A percentile compares a stretch with the other conserved stretches of the same genome.
These are phyloP conservation scores for Calonectria honghensis DNA, from an alignment of 2,329 filamentous ascomycete species.

Conservation along the genomic window DNA sequence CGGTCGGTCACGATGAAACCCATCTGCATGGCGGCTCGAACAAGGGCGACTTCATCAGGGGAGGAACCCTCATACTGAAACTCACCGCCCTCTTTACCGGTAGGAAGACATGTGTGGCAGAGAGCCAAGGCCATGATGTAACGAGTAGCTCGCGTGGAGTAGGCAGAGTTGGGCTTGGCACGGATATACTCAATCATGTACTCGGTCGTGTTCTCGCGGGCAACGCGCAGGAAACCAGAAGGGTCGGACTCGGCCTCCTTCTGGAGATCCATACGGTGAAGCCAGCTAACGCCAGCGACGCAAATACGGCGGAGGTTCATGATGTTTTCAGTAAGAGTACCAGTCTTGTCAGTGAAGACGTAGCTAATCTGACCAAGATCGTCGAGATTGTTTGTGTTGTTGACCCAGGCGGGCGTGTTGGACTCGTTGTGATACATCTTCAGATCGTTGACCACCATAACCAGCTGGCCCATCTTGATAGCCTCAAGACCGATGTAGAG, in stretches of 20 bases:
- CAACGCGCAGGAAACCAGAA: constrained; percentile 42
- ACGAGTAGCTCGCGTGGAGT: constrained; percentile 86
- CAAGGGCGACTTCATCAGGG: constrained; percentile 91
- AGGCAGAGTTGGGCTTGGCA: constrained; percentile 82
- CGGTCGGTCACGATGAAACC: constrained; percentile 86
- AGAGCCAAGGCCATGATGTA: constrained; percentile 90
- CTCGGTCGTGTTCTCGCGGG: constrained; percentile 71
- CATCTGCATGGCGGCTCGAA: constrained; percentile 88
- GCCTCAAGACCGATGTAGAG: constrained; percentile 94
- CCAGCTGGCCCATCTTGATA: constrained; percentile 86
- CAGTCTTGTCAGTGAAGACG: constrained; percentile 95
- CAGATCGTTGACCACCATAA: constrained; percentile 86
- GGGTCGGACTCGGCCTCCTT: constrained; percentile 50
- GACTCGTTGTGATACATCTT: constrained; percentile 93
- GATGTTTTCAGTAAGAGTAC: constrained; percentile 93
- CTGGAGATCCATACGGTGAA: constrained; percentile 84
- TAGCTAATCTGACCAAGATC: constrained; percentile 94
- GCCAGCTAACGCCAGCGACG: constrained; percentile 90
- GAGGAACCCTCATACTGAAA: constrained; percentile 92
- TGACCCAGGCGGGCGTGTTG: constrained; percentile 90
- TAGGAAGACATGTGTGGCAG: constrained; percentile 93
- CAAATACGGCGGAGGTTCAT: constrained; percentile 98
- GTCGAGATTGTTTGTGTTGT: constrained; percentile 96
- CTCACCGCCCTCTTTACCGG: constrained; percentile 79
- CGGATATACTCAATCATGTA: constrained; percentile 88